These are phyloP conservation scores for Alternaria arborescens DNA, from an alignment of 2,329 filamentous ascomycete species.

Conservation along the genomic window DNA sequence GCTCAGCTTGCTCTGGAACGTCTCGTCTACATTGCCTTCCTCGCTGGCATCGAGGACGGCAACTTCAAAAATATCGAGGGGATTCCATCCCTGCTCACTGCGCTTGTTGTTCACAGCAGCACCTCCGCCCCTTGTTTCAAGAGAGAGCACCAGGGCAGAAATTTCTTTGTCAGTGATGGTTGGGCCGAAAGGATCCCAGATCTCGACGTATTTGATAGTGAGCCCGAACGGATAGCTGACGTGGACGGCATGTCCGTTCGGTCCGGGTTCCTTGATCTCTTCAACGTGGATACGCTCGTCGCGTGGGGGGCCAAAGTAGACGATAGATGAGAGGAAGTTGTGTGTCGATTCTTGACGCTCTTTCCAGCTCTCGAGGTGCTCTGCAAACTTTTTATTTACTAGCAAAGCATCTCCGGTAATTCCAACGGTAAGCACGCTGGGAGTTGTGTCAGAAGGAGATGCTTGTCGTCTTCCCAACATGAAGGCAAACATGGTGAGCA, in stretches of 20 bases:
- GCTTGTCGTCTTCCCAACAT: conserved; percentile 61
- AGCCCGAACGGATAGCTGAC: conserved; percentile 70
- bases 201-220: conserved; percentile 79
- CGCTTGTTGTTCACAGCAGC: conserved; percentile 86
- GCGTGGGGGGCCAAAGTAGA: conserved; percentile 65
- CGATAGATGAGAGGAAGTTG: conserved; percentile 71
- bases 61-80: conserved; percentile 84
- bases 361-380: conserved; percentile 82
- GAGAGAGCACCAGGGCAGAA: conserved; percentile 83
- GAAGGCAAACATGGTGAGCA: conserved; percentile 86
- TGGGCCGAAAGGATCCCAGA: conserved; percentile 88
- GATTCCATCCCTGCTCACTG: conserved; percentile 75
- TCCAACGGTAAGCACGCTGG: conserved; percentile 76
- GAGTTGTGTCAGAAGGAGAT: conserved; percentile 23
- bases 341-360: conserved; percentile 73
- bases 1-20: conserved; percentile 86
- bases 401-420: conserved; percentile 89
- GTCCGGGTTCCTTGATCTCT: conserved; percentile 56
- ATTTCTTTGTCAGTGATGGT: conserved; percentile 84
- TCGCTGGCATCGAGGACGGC: conserved; percentile 80
- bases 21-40: conserved; percentile 58
- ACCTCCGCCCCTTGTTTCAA: conserved; percentile 85
- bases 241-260: conserved; percentile 63
- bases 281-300: conserved; percentile 53
- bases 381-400: conserved; percentile 86